These are phyloP conservation scores for Quercus cerris DNA, from an alignment of 306 rosid species.

Conservation along the genomic window DNA sequence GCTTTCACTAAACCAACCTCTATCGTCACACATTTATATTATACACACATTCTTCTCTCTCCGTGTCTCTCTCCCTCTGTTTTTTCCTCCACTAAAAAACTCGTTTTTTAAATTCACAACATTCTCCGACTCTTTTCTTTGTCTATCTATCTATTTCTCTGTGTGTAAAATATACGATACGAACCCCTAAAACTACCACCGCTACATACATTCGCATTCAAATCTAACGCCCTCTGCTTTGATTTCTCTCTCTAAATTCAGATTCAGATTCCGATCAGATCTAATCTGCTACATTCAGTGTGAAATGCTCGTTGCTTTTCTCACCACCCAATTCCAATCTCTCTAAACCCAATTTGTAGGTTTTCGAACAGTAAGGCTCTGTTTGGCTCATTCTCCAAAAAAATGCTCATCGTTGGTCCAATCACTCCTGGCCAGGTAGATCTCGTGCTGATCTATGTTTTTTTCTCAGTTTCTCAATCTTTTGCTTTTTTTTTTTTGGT, in stretches of 20 bases:
- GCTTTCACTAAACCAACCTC: neutral
- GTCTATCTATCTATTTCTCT: neutral
- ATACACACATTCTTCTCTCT: no score
- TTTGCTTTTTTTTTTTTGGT: neutral
- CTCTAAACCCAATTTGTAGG: conserved; percentile 19
- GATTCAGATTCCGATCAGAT: conserved; percentile 3
- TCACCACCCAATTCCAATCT: neutral
- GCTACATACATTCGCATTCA: neutral
- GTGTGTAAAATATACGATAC: neutral
- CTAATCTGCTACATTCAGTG: conserved; percentile 25
- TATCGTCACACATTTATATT: neutral
- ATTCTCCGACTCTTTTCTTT: neutral
- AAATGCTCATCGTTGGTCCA: conserved; percentile 59
- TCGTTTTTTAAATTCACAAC: neutral
- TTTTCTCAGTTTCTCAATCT: conserved; percentile 29
- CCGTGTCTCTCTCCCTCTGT: neutral
- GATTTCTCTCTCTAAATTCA: neutral
- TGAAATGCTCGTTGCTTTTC: conserved; percentile 23
- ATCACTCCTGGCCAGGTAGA: conserved; percentile 86
- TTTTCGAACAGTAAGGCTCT: neutral
- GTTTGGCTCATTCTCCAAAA: conserved; percentile 3
- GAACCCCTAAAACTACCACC: neutral
- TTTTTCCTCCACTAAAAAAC: neutral
- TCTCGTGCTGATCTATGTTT: neutral
- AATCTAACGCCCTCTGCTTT: neutral